Percentiles rank a stretch among this genome's conserved stretches.
These are phyloP conservation scores for Xerocomus alliaceus DNA, from an alignment of 1,284 basidiomycete genomes.

Conservation along the genomic window DNA sequence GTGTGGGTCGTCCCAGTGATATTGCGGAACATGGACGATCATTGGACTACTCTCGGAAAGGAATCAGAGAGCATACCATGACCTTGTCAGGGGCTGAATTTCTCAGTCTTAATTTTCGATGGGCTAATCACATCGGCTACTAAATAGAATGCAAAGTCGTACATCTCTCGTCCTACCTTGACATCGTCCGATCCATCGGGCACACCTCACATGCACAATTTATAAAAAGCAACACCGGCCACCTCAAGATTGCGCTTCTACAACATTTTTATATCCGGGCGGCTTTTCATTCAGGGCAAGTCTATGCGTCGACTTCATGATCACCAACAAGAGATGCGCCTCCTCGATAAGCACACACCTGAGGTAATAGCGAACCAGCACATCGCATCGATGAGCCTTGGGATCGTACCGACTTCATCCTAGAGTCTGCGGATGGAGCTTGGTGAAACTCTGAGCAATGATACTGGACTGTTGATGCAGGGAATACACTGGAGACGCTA, in stretches of 20 bases:
- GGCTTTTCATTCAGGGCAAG: background rate
- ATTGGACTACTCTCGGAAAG: background rate
- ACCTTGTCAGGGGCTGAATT: background rate
- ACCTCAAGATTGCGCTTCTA: too few species aligned
- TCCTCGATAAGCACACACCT: background rate
- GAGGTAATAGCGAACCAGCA: too few species aligned
- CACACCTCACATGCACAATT: too few species aligned
- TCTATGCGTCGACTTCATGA: background rate
- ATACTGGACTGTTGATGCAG: too few species aligned
- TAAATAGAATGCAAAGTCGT: background rate
- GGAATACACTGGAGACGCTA: too few species aligned
- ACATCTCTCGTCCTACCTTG: background rate
- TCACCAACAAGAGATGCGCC: background rate
- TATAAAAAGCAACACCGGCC: background rate
- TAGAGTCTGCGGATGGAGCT: too few species aligned
- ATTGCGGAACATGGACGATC: background rate
- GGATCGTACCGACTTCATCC: too few species aligned
- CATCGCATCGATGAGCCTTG: too few species aligned
- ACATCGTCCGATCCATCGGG: background rate
- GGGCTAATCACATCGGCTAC: background rate
- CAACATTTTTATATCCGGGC: background rate
- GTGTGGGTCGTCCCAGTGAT: background rate
- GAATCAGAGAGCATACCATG: background rate
- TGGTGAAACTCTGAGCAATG: too few species aligned
- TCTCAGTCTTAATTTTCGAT: background rate